Evolutionary conservation across 352 stramenopile genomes (phyloP).

Genomic region (Pythium folliculosum): DNA sequence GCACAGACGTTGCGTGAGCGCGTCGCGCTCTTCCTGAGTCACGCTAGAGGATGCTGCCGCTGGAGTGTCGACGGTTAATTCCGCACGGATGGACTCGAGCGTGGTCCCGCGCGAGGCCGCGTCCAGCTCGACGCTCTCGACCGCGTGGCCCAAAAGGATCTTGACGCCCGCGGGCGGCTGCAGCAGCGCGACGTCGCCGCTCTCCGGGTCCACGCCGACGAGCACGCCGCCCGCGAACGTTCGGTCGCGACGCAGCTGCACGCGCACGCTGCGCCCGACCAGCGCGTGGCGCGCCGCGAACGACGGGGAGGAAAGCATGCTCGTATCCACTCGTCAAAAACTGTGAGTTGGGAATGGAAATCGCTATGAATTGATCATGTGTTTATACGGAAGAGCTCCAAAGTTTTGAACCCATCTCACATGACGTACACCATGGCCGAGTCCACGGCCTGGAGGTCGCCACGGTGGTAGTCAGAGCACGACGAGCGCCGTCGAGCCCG

Average conservation of each 20-base stretch:
- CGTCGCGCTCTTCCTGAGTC: background rate
- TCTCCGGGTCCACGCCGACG: slow-evolving; percentile 62
- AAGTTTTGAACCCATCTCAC: too few species aligned
- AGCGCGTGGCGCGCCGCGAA: slow-evolving; percentile 36
- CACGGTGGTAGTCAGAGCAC: too few species aligned
- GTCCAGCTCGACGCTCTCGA: slow-evolving; percentile 26
- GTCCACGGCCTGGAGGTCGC: too few species aligned
- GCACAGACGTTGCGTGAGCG: background rate
- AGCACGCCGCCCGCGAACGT: slow-evolving; percentile 46
- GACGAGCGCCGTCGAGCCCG: too few species aligned
- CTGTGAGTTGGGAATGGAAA: too few species aligned
- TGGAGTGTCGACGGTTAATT: too few species aligned
- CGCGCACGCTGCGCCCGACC: slow-evolving; percentile 39
- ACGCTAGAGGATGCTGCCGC: too few species aligned
- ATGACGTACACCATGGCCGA: too few species aligned
- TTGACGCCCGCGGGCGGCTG: slow-evolving; percentile 24
- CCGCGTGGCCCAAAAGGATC: slow-evolving; percentile 39
- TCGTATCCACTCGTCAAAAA: too few species aligned
- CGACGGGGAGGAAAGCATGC: too few species aligned
- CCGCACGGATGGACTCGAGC: background rate
- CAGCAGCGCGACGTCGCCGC: slow-evolving; percentile 50
- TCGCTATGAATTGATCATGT: too few species aligned
- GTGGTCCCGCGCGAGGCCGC: slow-evolving; percentile 14
- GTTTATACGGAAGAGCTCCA: too few species aligned
- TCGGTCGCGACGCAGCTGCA: slow-evolving; percentile 36